Evolutionary conservation across 2,329 filamentous ascomycete species (phyloP).

Genomic region (Scedosporium minutisporum): DNA sequence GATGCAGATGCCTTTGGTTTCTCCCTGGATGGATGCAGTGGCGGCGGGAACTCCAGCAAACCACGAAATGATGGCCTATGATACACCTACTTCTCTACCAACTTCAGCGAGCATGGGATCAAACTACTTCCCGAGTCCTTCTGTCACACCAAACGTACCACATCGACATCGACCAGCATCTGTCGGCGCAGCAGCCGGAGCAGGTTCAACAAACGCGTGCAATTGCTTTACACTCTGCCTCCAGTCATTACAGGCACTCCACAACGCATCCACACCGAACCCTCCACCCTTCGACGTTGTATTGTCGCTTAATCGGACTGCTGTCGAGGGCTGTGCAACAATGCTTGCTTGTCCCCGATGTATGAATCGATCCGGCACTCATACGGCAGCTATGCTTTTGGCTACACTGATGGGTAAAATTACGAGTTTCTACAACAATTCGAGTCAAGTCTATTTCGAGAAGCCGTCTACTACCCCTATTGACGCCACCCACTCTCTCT

Average conservation of each 20-base stretch:
- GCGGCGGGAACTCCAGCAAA: conserved; percentile 18
- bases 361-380: conserved; percentile 31
- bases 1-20: conserved; percentile 1
- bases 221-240: conserved; percentile 37
- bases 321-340: conserved; percentile 35
- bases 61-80: conserved; percentile 20
- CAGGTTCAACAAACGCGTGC: conserved; percentile 23
- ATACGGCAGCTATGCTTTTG: conserved; percentile 39
- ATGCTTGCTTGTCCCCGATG: conserved; percentile 37
- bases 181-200: conserved; percentile 6
- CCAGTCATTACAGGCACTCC: conserved; percentile 35
- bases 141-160: conserved; percentile 24
- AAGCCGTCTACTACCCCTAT: conserved; percentile 6
- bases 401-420: conserved; percentile 39
- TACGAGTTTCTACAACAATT: conserved; percentile 34
- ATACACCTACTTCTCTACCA: conserved; percentile 20
- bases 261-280: conserved; percentile 30
- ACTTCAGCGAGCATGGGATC: conserved; percentile 25
- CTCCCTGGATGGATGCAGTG: conserved; percentile 20
- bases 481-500: background rate
- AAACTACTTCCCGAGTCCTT: conserved; percentile 30
- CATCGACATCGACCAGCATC: conserved; percentile 4
- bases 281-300: conserved; percentile 33
- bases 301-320: conserved; percentile 34
- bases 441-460: conserved; percentile 29